Base-by-base conservation (phyloP, 2,329 filamentous ascomycete species). In the Microsporum canis region DNA sequence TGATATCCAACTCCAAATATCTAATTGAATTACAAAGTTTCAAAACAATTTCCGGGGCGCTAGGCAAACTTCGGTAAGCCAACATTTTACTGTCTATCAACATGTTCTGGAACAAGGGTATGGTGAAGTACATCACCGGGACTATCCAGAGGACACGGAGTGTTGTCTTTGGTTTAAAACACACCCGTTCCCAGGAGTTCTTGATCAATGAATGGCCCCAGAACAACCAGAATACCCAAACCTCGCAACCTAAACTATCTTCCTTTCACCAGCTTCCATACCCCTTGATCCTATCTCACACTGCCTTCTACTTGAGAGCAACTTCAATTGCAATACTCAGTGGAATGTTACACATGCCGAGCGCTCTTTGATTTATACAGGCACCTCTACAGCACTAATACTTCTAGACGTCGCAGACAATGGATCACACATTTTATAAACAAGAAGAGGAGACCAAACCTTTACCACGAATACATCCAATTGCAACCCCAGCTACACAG, bases 361-460 rank as follows among this genome's bases (percentile, higher is more conserved):
- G 36, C 34, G 5, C 27, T 41, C 23, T 6, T 17, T 41, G 23
- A 57, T 57, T 43, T 39, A 57, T 57, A 57, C 39, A n/a, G 29
- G 39, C 34, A n/a, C 59, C 43, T 63, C 53, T 59, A 61, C 41
- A 62, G 51, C 56, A 53, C 51, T 62, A n/a, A 61, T 45, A 34
- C 1, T 14, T 55, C 31, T 41, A 41, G 31, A 29, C 36, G 33
- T 58, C 34, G 61, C 64, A 41, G 66, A 66, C 60, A 38, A 71
- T 70, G 69, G 64, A 67, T 36, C 66, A 66, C 62, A 41, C 64
- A 57, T 66, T 64, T 60, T 68, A 67, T 59, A 41, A 63, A 57
- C 58, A 60, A 0, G 67, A 67, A 53, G 69, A 69, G 45, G 66
- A 67, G 51, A 59, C 64, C 56, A 49, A 65, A 53, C 67, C 69